Evolutionary conservation across 1,139 yeast species (phyloP).

Genomic region (Kodamaea fungicola): DNA sequence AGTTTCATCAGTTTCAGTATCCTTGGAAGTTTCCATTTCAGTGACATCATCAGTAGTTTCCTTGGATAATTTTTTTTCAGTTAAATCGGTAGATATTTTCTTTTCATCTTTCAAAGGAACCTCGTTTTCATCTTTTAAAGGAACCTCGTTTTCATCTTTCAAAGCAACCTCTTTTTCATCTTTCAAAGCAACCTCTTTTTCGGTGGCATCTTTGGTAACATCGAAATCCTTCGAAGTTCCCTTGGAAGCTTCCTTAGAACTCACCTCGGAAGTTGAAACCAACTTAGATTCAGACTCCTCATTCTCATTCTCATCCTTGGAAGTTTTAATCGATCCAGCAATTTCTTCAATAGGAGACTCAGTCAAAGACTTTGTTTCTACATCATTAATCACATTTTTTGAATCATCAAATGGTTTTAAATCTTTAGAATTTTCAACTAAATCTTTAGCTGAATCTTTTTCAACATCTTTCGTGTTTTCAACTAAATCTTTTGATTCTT

Average conservation of each 20-base stretch:
- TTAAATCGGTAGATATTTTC: neutral
- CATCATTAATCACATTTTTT: too few species aligned
- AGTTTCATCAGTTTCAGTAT: neutral
- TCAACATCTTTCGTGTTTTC: neutral
- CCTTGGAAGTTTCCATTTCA: neutral
- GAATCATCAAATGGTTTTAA: neutral
- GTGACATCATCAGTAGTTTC: neutral
- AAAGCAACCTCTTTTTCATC: conserved; percentile 1
- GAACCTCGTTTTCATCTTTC: neutral
- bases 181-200: neutral
- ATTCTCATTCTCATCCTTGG: conserved; percentile 1
- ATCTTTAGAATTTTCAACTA: neutral
- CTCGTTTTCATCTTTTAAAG: conserved; percentile 1
- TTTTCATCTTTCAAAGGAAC: too few species aligned
- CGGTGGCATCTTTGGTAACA: neutral
- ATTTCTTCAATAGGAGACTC: conserved; percentile 3
- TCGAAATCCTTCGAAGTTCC: neutral
- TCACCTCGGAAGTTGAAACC: neutral
- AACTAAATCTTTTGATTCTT: neutral
- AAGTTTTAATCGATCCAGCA: conserved; percentile 4
- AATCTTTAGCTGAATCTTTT: conserved; percentile 5
- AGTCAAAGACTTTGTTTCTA: neutral
- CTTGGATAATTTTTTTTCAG: conserved; percentile 1
- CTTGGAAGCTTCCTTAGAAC: neutral
- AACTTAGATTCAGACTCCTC: neutral